These are phyloP conservation scores for Russula lepida DNA, from an alignment of 768 basidiomycete genomes.

Conservation along the genomic window DNA sequence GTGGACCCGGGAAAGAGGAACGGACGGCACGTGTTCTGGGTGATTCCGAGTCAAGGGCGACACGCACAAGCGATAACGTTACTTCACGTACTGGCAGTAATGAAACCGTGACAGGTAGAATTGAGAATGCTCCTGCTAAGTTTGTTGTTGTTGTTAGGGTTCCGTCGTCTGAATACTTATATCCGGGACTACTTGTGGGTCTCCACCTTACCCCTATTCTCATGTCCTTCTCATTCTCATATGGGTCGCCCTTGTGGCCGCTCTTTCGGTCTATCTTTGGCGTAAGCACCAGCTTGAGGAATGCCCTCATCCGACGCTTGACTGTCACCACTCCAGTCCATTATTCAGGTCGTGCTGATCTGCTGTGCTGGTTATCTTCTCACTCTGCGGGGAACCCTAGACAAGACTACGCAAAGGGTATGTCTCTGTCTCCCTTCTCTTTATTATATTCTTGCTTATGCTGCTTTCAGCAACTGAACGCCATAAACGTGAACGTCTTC, in stretches of 20 bases:
- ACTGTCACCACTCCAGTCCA: slow-evolving; percentile 45
- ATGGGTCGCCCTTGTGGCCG: slow-evolving; percentile 31
- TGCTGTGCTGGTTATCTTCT: slow-evolving; percentile 80
- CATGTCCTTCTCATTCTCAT: slow-evolving; percentile 5
- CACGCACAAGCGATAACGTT: too few relatives aligned
- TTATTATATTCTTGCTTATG: neutral
- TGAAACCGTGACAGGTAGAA: too few relatives aligned
- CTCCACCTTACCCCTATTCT: neutral
- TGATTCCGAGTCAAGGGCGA: too few relatives aligned
- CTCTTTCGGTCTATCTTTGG: slow-evolving; percentile 51
- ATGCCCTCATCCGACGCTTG: neutral
- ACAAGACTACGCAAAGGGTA: slow-evolving; percentile 85
- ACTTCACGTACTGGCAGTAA: too few relatives aligned
- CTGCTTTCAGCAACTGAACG: slow-evolving; percentile 54
- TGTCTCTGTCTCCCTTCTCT: slow-evolving; percentile 16
- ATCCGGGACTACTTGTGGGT: too few relatives aligned
- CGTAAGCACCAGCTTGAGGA: slow-evolving; percentile 29
- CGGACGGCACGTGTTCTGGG: too few relatives aligned
- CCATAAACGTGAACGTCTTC: slow-evolving; percentile 82
- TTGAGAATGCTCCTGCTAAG: too few relatives aligned
- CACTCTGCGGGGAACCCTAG: slow-evolving; percentile 71
- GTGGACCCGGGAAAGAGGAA: too few relatives aligned
- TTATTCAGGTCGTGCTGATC: slow-evolving; percentile 79
- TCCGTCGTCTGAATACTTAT: too few relatives aligned
- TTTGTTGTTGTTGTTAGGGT: too few relatives aligned